Evolutionary conservation across 768 basidiomycete species (phyloP), one percentile per base, ranked within the genome.

Genomic region (Lactifluus echinatus): DNA sequence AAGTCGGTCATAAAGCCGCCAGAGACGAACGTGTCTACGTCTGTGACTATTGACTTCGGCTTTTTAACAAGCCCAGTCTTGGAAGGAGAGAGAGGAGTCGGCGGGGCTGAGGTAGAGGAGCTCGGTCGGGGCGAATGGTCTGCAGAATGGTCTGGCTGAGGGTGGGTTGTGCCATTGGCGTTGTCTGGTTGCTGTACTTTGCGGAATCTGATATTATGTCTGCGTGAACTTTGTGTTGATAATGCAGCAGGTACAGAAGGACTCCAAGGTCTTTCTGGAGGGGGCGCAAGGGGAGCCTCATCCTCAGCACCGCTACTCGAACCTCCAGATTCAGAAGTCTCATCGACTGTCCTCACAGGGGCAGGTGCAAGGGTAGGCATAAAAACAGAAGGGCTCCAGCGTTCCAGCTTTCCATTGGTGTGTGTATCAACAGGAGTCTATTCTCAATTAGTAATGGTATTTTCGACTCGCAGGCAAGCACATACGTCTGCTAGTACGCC

Each of bases 1-100:
- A 79, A 78, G 49, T 76, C 76, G 14, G 74, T 75, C 55, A 78
- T 67, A 45, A 77, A 75, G 19, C 79, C 77, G n/a, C 72, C 75
- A 10, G 78, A 78, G 11, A 79, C 73, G 54, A 80, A 79, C n/a
- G 77, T 72, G 64, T 76, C 43, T 49, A 8, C 72, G 64, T 76
- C 43, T 49, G 11, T 45, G 55, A 21, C 46, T 45, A 24, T 64
- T 4, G 56, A 50, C 23, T 48, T 34, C 23, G 50, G 48, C 19
- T 29, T 28, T 33, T 14, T 39, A 6, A 34, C 8, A 12, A 14
- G 34, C 4, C 17, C 53, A 3, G 21, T 11, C 34, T 45, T 39
- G 34, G 15, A 12, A 31, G 48, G 45, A 26, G 52, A 36, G 28
- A 29, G 36, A 21, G 48, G 56, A 31, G 34, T 46, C 8, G 56